Base-by-base conservation (phyloP, 2,329 filamentous ascomycete genomes). In the Aspergillus sp. region DNA sequence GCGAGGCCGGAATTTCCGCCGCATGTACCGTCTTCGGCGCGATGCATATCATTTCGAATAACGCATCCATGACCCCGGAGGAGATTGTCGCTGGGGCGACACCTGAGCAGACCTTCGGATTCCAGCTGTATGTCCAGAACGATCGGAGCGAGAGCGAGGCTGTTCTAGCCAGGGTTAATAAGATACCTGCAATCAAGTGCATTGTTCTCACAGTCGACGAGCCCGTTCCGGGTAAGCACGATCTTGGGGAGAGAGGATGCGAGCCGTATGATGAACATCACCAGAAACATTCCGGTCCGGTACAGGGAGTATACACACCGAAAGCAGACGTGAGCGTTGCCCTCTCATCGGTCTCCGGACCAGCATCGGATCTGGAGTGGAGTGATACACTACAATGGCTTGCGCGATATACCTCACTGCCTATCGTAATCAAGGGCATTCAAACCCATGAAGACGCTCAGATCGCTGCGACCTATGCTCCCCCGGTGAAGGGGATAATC, bases 391-490 rank as follows among this genome's bases (percentile, higher is more conserved):
- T 96, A 60, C 86, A 90, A 8, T 98, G 95, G 93, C 80, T 98
- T 62, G 82, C 84, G 13, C 79, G 86, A 73, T 90, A 96, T 66
- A 97, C 93, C 0, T 79, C 87, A 53, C 82, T 97, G 66, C 93
- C 93, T 2, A 91, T 98, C 62, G 87, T 98, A 39, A 80, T 98
- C 54, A 98, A 98, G 81, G 93, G 95, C 22, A 71, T 98, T 19
- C 93, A 98, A 76, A 95, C 92, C 13, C 92, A 96, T 67, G 93
- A 98, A 76, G 95, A 98, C 71, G 93, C 92, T 0, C 91, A 89
- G 70, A 80, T 96, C 55, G 93, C 93, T 3, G 85, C 87, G 6
- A 80, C 86, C 59, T 80, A 87, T 69, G 84, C 90, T 30, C 86
- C 87, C 3, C 87, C 90, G 64, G 84, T 97, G 34, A 85, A 86